Evolutionary conservation across 805 yeast genomes (phyloP), one percentile per base, ranked within the genome.

Genomic region (Wickerhamomyces bovis): DNA sequence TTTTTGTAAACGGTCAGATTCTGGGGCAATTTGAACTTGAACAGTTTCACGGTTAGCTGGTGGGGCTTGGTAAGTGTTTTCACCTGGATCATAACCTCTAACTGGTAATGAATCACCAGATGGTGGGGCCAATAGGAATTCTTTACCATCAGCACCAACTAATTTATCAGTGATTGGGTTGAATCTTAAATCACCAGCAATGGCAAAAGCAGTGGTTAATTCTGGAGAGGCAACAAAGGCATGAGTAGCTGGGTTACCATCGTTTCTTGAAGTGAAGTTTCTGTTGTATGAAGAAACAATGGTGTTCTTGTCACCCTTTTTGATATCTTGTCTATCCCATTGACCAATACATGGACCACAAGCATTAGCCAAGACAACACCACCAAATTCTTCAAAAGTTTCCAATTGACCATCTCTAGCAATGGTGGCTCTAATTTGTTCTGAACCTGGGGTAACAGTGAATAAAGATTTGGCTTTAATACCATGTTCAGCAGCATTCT

Each of bases 291-390:
- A 89, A 38, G 97, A 87, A 63, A 92, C 92, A 70, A 92, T 92
- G 61, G 97, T 92, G 80, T 92, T 92, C 74, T 88, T 85, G 70
- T 87, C 96, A 67, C 90, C 94, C 78, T 87, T 89, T 76, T 87
- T 82, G 69, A 88, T 81, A 68, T 87, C 90, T 63, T 77, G 85
- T 73, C 98, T 85, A 70, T 90, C 97, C 98, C 98, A 92, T 77
- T 92, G 97, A 64, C 98, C 98, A 66, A 90, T 90, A 80, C 98
- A 90, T 66, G 98, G 98, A 64, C 98, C 98, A 78, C 98, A 92
- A 49, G 98, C 98, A 67, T 92, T 92, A 52, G 98, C 97, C 65
- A 92, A 76, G 46, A 92, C 97, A 51, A 84, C 78, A 67, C 96
- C 98, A 59, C 97, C 97, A 61, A 85, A 86, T 63, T 88, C 89